These are phyloP conservation scores for Heterobasidion parviporum DNA, from an alignment of 1,284 basidiomycete genomes.

Conservation along the genomic window DNA sequence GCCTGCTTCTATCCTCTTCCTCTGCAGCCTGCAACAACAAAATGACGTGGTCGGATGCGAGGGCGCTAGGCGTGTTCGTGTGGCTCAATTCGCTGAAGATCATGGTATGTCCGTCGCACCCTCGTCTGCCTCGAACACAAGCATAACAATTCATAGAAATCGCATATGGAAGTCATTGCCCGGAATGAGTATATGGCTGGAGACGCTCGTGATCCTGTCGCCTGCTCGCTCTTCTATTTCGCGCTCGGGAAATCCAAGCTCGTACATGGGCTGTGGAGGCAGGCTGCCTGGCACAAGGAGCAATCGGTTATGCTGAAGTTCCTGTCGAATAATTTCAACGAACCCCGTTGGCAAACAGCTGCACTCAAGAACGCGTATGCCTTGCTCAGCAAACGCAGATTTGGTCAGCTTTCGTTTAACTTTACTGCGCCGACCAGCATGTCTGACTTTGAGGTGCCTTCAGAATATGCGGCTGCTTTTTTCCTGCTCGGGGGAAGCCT, in stretches of 20 bases:
- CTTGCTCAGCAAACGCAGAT: constrained; percentile 85
- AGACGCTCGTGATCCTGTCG: constrained; percentile 81
- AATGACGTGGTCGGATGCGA: constrained; percentile 84
- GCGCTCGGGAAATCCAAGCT: constrained; percentile 89
- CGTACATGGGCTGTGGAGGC: constrained; percentile 92
- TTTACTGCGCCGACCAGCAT: background rate
- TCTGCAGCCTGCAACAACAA: constrained; percentile 66
- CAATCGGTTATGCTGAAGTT: constrained; percentile 90
- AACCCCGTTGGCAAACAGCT: constrained; percentile 84
- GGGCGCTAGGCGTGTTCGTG: constrained; percentile 77
- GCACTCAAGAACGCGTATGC: constrained; percentile 97
- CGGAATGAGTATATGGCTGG: constrained; percentile 87
- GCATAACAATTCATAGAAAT: constrained; percentile 37
- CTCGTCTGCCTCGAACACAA: background rate
- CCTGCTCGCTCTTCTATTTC: constrained; percentile 91
- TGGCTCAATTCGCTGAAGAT: constrained; percentile 79
- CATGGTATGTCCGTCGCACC: constrained; percentile 45
- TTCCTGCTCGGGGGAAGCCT: constrained; percentile 88
- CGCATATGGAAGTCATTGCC: constrained; percentile 85
- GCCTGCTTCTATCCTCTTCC: constrained; percentile 68
- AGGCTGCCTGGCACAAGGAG: constrained; percentile 91
- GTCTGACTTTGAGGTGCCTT: background rate
- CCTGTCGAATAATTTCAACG: constrained; percentile 83
- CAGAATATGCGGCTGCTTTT: constrained; percentile 95
- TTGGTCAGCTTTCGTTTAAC: constrained; percentile 46